These are phyloP conservation scores for Casuarina glauca DNA, from an alignment of 306 rosid species.

Conservation along the genomic window DNA sequence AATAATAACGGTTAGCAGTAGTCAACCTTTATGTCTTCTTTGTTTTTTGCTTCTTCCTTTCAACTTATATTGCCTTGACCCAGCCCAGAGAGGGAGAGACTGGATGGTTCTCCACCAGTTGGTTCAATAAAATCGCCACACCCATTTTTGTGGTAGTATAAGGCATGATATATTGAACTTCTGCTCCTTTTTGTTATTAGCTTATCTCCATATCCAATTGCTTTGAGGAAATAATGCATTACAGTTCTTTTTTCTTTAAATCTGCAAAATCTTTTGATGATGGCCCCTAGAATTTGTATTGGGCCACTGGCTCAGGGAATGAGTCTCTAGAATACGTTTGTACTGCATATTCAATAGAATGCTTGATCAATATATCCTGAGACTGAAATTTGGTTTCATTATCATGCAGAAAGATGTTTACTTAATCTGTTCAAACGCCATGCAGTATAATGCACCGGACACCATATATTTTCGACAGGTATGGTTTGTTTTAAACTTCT, in stretches of 20 bases:
- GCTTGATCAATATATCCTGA: background rate
- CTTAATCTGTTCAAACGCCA: slow-evolving; percentile 69
- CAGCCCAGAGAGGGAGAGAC: background rate
- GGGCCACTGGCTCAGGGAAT: slow-evolving; percentile 7
- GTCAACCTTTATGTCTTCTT: too few relatives aligned
- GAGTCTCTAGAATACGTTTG: background rate
- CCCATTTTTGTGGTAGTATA: background rate
- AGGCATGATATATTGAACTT: background rate
- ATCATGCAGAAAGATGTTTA: slow-evolving; percentile 58
- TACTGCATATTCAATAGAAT: background rate
- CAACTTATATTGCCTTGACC: background rate
- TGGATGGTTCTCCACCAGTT: background rate
- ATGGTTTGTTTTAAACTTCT: slow-evolving; percentile 20
- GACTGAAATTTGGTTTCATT: slow-evolving; percentile 18
- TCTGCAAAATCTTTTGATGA: background rate
- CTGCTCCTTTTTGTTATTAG: background rate
- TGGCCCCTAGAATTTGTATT: background rate
- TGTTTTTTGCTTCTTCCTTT: background rate
- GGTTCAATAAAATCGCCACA: too few relatives aligned
- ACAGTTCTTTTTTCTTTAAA: background rate
- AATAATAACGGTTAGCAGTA: too few relatives aligned
- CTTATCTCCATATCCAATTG: slow-evolving; percentile 3
- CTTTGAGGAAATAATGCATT: background rate
- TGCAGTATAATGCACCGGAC: slow-evolving; percentile 75
- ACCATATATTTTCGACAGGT: slow-evolving; percentile 77